These are phyloP conservation scores for Verticillium tricorpus DNA, from an alignment of 2,329 filamentous ascomycete genomes.

Conservation along the genomic window DNA sequence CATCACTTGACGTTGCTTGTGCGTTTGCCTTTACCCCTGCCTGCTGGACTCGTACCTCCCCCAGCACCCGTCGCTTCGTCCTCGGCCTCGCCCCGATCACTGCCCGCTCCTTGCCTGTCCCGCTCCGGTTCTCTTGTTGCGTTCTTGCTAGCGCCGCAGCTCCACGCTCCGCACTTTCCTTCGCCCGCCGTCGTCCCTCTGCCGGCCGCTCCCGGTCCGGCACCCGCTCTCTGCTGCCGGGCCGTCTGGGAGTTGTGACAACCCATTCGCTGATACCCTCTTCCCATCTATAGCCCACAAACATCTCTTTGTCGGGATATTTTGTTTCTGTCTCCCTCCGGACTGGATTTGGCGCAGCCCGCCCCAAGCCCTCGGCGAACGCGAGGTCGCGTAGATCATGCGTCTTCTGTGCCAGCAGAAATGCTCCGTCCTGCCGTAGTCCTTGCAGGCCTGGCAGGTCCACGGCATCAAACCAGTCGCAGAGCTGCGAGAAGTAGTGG, in stretches of 20 bases:
- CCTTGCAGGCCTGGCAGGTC: conserved; percentile 25
- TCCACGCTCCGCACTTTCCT: neutral
- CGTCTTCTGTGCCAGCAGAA: conserved; percentile 46
- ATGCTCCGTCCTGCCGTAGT: conserved; percentile 42
- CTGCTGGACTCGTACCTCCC: neutral
- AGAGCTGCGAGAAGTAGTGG: conserved; percentile 34
- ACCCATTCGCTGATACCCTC: conserved; percentile 37
- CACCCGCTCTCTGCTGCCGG: neutral
- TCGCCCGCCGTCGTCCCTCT: neutral
- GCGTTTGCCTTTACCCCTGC: neutral
- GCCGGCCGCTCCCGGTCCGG: neutral
- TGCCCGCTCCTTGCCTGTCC: neutral
- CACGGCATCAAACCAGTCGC: conserved; percentile 31
- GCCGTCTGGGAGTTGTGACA: conserved; percentile 4
- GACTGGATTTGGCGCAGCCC: neutral
- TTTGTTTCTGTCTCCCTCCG: neutral
- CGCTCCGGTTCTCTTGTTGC: neutral
- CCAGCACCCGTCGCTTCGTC: neutral
- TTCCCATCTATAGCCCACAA: conserved; percentile 34
- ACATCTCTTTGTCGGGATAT: conserved; percentile 21
- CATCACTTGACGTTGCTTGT: neutral
- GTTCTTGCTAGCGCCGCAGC: neutral
- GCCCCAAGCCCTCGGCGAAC: conserved; percentile 40
- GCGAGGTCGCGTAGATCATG: conserved; percentile 48
- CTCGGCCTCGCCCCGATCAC: neutral